A percentile compares a stretch with the other conserved stretches of the same genome.
Conservation (phyloP, 768 basidiomycete species). For the Arthromyces matolae region DNA sequence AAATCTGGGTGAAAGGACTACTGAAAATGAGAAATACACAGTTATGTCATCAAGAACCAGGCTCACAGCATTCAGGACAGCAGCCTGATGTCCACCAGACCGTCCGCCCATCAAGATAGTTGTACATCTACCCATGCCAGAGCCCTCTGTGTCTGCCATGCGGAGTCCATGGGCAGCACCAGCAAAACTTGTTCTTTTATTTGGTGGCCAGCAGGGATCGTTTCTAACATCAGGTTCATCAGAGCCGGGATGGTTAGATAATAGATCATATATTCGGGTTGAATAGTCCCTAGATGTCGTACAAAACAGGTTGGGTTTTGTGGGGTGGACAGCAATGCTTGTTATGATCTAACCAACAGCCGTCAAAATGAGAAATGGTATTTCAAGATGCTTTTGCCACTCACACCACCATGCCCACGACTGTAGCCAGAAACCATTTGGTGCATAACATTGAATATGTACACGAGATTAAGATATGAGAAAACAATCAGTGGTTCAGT, state of each 20-base stretch:
- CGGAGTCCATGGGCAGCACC: conserved; percentile 71
- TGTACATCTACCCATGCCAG: conserved; percentile 60
- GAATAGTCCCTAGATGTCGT: conserved; percentile 74
- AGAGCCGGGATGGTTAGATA: conserved; percentile 27
- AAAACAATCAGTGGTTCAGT: conserved; percentile 61
- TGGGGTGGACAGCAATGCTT: conserved; percentile 63
- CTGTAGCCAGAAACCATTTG: conserved; percentile 42
- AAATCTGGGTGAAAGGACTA: conserved; percentile 66
- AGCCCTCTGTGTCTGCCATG: conserved; percentile 55
- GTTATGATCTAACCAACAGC: conserved; percentile 69
- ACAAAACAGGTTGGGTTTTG: conserved; percentile 53
- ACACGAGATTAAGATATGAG: conserved; percentile 49
- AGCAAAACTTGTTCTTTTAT: conserved; percentile 45
- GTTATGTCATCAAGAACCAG: not conserved
- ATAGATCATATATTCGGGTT: conserved; percentile 66
- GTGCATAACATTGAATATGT: conserved; percentile 47
- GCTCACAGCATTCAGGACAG: conserved; percentile 60
- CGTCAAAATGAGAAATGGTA: no score
- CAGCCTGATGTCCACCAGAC: conserved; percentile 70
- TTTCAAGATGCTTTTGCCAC: no score
- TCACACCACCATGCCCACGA: conserved; percentile 72
- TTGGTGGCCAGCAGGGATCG: conserved; percentile 62
- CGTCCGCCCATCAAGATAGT: conserved; percentile 64
- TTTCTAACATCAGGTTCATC: conserved; percentile 25
- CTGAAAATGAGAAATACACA: not conserved